Evolutionary conservation across 345 rosid genomes (phyloP).

Genomic region (Gossypium stocksii): DNA sequence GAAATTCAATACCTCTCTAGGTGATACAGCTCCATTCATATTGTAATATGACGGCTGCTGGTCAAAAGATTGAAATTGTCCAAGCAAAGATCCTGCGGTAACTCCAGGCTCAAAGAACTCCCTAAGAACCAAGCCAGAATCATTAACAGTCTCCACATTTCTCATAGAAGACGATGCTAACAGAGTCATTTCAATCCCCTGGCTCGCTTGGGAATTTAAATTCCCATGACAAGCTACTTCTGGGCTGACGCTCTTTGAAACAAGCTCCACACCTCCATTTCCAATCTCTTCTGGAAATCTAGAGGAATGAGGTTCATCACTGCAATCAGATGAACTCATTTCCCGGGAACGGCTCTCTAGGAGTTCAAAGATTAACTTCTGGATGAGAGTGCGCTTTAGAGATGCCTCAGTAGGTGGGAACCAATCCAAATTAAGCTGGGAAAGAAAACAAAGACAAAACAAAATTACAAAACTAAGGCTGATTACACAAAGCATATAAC

Average conservation of each 20-base stretch:
- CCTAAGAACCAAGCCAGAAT: constrained; percentile 74
- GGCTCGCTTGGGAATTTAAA: constrained; percentile 41
- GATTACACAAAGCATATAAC: constrained; percentile 8
- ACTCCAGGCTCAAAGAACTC: constrained; percentile 71
- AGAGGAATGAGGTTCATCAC: constrained; percentile 37
- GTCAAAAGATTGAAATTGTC: constrained; percentile 56
- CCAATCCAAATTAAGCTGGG: constrained; percentile 82
- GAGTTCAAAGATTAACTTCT: constrained; percentile 68
- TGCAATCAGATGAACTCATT: constrained; percentile 28
- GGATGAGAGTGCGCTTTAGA: constrained; percentile 79
- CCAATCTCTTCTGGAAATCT: constrained; percentile 36
- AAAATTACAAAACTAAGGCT: constrained; percentile 1
- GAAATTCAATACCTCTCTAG: constrained; percentile 59
- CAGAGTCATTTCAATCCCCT: constrained; percentile 70
- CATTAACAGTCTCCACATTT: constrained; percentile 48
- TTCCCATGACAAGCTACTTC: constrained; percentile 36
- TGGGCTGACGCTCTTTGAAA: constrained; percentile 37
- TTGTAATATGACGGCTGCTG: constrained; percentile 53
- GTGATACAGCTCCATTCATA: constrained; percentile 42
- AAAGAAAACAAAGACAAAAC: constrained; percentile 14
- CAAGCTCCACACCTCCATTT: constrained; percentile 36
- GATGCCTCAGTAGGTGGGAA: constrained; percentile 89
- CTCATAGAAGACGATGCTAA: constrained; percentile 56
- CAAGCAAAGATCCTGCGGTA: constrained; percentile 58
- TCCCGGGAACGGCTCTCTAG: constrained; percentile 48